Conservation (phyloP, 192 early-diverging fungal genomes). For the Umbelopsis isabellina region DNA sequence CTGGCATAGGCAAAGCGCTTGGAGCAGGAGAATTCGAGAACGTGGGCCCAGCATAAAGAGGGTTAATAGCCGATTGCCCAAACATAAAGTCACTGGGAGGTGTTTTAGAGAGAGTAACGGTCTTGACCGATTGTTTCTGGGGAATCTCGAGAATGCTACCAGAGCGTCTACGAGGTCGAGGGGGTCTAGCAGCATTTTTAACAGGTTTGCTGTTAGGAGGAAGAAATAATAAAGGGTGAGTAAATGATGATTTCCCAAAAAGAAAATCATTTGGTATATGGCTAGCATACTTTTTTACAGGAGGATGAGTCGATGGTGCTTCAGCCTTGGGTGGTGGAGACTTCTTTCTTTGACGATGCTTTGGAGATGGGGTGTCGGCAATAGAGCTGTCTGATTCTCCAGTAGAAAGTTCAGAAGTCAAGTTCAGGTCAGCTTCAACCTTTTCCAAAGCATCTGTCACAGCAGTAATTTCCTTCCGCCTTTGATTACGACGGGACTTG, state of each 20-base stretch:
- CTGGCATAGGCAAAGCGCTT: constrained; percentile 54
- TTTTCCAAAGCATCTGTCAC: constrained; percentile 40
- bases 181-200: constrained; percentile 13
- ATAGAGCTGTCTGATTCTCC: constrained; percentile 44
- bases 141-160: constrained; percentile 27
- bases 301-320: background rate
- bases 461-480: constrained; percentile 48
- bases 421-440: constrained; percentile 29
- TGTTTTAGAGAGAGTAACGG: constrained; percentile 15
- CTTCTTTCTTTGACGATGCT: constrained; percentile 1
- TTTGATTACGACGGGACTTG: constrained; percentile 49
- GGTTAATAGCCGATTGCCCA: background rate
- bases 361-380: background rate
- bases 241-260: background rate
- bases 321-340: background rate
- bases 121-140: background rate
- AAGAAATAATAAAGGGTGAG: constrained; percentile 9
- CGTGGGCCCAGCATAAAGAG: constrained; percentile 57
- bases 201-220: constrained; percentile 1
- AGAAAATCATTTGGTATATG: background rate
- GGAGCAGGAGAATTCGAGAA: constrained; percentile 63
- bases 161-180: constrained; percentile 23
- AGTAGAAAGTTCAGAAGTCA: constrained; percentile 32
- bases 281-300: constrained; percentile 1
- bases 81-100: constrained; percentile 18